Percentiles rank a stretch among this genome's conserved stretches.
Evolutionary conservation across 1,284 basidiomycete species (phyloP).

Genomic region (Volvariella volvacea): DNA sequence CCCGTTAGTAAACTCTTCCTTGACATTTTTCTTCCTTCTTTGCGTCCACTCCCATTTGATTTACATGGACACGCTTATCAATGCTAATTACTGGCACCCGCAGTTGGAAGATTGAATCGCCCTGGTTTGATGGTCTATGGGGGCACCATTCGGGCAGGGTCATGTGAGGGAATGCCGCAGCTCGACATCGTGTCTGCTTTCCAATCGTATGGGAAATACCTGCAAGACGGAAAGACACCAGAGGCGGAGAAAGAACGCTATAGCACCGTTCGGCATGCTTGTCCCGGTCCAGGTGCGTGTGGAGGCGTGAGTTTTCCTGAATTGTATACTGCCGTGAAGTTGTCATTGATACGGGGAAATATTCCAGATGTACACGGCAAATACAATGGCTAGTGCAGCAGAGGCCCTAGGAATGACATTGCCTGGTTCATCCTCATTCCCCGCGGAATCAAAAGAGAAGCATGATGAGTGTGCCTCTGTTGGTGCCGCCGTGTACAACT

Average conservation of each 20-base stretch:
- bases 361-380: slow-evolving; percentile 92
- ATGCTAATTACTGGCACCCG: slow-evolving; percentile 6
- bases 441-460: slow-evolving; percentile 88
- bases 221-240: slow-evolving; percentile 81
- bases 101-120: slow-evolving; percentile 88
- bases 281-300: slow-evolving; percentile 93
- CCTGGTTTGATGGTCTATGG: slow-evolving; percentile 97
- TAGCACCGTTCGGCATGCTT: slow-evolving; percentile 84
- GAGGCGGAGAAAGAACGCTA: slow-evolving; percentile 79
- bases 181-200: slow-evolving; percentile 95
- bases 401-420: slow-evolving; percentile 95
- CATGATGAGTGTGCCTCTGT: slow-evolving; percentile 76
- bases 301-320: slow-evolving; percentile 67
- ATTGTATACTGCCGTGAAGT: slow-evolving; percentile 4
- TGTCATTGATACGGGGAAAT: neutral
- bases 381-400: slow-evolving; percentile 91
- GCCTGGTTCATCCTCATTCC: slow-evolving; percentile 93
- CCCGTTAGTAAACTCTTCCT: slow-evolving; percentile 53
- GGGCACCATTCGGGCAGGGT: slow-evolving; percentile 87
- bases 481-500: slow-evolving; percentile 76
- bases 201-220: slow-evolving; percentile 90
- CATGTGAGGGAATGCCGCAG: slow-evolving; percentile 73
- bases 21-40: slow-evolving; percentile 10
- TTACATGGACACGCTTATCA: slow-evolving; percentile 1
- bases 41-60: slow-evolving; percentile 1